These are phyloP conservation scores for Kodamaea suecica DNA, from an alignment of 1,139 yeast species.

Conservation along the genomic window DNA sequence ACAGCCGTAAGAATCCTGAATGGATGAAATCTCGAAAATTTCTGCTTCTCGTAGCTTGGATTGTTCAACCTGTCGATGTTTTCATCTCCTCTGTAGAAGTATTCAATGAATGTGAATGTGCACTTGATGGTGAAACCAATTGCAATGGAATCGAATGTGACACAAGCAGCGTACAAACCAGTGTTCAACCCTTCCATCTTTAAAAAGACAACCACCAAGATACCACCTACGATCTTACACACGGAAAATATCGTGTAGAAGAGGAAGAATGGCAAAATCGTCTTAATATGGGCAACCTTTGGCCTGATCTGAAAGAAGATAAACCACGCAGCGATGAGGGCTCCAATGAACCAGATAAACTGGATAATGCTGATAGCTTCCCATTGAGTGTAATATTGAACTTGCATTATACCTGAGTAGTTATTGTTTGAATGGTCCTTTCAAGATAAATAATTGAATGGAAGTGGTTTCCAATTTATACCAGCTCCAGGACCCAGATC, in stretches of 20 bases:
- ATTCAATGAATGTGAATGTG: slow-evolving; percentile 14
- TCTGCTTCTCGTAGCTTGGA: not conserved
- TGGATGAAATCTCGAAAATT: slow-evolving; percentile 12
- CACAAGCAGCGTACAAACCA: slow-evolving; percentile 17
- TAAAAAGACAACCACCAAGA: slow-evolving; percentile 14
- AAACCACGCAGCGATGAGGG: slow-evolving; percentile 6
- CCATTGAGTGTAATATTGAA: slow-evolving; percentile 13
- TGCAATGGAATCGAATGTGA: slow-evolving; percentile 19
- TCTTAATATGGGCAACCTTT: slow-evolving; percentile 4
- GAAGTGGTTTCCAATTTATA: too few species aligned
- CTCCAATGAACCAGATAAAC: slow-evolving; percentile 14
- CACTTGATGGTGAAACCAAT: slow-evolving; percentile 18
- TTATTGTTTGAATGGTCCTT: too few species aligned
- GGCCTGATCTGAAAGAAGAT: slow-evolving; percentile 2
- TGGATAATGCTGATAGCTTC: slow-evolving; percentile 18
- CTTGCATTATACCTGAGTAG: too few species aligned
- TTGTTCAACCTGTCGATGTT: too few species aligned
- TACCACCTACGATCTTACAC: slow-evolving; percentile 21
- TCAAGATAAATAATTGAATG: too few species aligned
- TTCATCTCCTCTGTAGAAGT: slow-evolving; percentile 5
- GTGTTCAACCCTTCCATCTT: slow-evolving; percentile 7
- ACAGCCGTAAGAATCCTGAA: slow-evolving; percentile 15
- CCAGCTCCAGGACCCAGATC: too few species aligned
- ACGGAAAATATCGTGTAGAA: slow-evolving; percentile 12
- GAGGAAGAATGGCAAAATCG: slow-evolving; percentile 6